Evolutionary conservation across 2,329 filamentous ascomycete species (phyloP).

Genomic region (Trichoderma sp.): DNA sequence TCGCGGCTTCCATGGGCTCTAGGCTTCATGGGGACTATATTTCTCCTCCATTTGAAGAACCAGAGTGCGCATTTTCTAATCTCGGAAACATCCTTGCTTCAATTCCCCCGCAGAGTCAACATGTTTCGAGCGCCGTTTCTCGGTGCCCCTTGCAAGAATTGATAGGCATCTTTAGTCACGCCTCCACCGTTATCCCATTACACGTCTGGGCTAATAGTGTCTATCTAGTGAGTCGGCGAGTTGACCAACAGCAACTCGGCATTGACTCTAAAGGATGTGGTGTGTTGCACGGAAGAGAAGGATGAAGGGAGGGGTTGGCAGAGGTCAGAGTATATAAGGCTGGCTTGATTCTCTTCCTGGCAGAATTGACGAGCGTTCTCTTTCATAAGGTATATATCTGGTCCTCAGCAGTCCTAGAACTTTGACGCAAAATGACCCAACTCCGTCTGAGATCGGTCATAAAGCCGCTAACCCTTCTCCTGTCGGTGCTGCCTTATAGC

Average conservation of each 20-base stretch:
- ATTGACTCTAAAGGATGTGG: background rate
- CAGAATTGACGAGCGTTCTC: background rate
- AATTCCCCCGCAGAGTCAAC: background rate
- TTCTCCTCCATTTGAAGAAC: background rate
- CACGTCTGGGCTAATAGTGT: background rate
- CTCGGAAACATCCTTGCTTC: background rate
- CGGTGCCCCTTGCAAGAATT: background rate
- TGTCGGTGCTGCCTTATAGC: background rate
- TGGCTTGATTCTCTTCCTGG: background rate
- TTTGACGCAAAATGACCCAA: constrained; percentile 2
- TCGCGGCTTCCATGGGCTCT: background rate
- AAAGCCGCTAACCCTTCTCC: background rate
- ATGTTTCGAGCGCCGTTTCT: background rate
- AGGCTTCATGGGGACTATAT: background rate
- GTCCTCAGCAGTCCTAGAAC: too few species aligned
- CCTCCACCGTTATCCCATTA: background rate
- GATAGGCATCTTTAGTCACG: background rate
- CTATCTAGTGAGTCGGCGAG: background rate
- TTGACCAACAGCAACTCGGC: background rate
- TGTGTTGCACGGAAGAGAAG: background rate
- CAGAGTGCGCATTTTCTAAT: background rate
- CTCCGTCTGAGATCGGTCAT: background rate
- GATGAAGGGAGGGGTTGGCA: background rate
- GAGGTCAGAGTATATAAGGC: background rate
- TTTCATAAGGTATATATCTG: background rate